Evolutionary conservation across 75 land plant genomes (phyloP).

Genomic region (Cryptomeria japonica): DNA sequence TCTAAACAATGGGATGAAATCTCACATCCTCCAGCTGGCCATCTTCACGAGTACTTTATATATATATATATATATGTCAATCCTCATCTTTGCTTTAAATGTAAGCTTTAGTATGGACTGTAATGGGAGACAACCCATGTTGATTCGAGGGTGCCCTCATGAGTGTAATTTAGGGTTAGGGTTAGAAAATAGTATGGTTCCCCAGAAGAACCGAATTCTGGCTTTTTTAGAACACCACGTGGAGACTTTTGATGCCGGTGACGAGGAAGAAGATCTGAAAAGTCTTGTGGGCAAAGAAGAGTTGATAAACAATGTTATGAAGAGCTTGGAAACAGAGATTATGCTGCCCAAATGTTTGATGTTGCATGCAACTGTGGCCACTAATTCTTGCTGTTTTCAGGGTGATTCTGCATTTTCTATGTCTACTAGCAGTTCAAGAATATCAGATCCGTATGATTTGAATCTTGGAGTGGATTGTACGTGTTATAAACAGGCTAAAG

Average conservation of each 20-base stretch:
- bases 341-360: neutral
- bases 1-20: neutral
- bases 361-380: no score
- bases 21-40: neutral
- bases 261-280: conserved; percentile 4
- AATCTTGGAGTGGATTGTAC: neutral
- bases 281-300: neutral
- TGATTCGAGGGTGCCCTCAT: neutral
- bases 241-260: neutral
- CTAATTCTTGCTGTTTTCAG: neutral
- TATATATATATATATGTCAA: neutral
- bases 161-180: neutral
- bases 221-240: neutral
- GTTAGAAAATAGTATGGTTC: neutral
- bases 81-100: neutral
- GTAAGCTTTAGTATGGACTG: neutral
- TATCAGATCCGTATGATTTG: neutral
- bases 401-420: neutral
- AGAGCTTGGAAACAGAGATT: neutral
- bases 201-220: neutral
- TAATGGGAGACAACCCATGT: neutral
- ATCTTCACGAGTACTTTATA: neutral
- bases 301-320: neutral
- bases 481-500: neutral
- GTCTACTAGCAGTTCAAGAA: neutral